Conservation (phyloP, 73 alveolate genomes). For the Uronychia setigera region DNA sequence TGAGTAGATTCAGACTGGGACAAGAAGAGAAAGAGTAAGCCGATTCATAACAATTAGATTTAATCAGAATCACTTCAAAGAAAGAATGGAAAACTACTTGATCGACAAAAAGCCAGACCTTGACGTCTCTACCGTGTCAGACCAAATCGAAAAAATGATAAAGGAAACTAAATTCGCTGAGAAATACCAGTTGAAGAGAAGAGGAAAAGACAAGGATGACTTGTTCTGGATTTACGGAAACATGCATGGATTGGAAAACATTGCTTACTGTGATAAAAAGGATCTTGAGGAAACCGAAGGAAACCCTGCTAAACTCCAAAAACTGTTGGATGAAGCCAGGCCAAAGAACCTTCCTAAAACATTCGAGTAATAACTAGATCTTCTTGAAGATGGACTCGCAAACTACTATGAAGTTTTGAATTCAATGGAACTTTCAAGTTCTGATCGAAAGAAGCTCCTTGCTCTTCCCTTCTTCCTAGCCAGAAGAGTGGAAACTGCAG, state of each 20-base stretch:
- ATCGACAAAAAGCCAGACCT: neutral
- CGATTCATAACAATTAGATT: neutral
- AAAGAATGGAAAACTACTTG: neutral
- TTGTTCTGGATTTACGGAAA: slow-evolving; percentile 58
- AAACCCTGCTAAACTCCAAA: slow-evolving; percentile 56
- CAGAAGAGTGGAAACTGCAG: slow-evolving; percentile 48
- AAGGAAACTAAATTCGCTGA: slow-evolving; percentile 27
- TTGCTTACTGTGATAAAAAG: slow-evolving; percentile 52
- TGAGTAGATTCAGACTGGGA: slow-evolving; percentile 49
- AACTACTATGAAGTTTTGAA: slow-evolving; percentile 31
- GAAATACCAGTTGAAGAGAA: slow-evolving; percentile 18
- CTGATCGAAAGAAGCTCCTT: slow-evolving; percentile 57
- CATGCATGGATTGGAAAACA: slow-evolving; percentile 72
- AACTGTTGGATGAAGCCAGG: slow-evolving; percentile 38
- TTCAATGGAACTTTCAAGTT: slow-evolving; percentile 16
- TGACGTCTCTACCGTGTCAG: neutral
- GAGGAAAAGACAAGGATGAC: slow-evolving; percentile 62
- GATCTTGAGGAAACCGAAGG: slow-evolving; percentile 34
- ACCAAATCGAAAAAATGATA: neutral
- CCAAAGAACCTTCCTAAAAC: slow-evolving; percentile 19
- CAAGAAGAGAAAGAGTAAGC: slow-evolving; percentile 23
- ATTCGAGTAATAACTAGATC: slow-evolving; percentile 19
- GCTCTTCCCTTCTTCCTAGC: slow-evolving; percentile 63
- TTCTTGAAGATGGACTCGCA: slow-evolving; percentile 11
- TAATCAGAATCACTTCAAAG: neutral